Base-by-base conservation (phyloP, 2,329 filamentous ascomycete genomes). In the Aspergillus niger region DNA sequence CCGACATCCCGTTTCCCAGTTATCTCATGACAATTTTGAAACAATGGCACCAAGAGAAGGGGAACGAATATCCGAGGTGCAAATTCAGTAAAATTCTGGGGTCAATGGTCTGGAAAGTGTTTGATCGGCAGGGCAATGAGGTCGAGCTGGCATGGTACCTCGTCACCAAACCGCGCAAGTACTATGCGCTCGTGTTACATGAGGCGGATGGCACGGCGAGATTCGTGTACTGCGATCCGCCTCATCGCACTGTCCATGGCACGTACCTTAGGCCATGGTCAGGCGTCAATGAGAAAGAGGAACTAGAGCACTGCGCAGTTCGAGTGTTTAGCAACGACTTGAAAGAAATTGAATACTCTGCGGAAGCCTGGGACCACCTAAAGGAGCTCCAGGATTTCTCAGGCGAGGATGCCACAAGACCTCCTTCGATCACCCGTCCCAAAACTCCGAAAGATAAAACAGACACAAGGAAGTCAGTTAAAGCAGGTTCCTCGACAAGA, bases 251-350 rank as follows among this genome's bases (percentile, higher is more conserved):
- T 17, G 24, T 24, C 7, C 17, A 53, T 26, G 63, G 59, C 7
- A 58, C 22, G 2, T 67, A 48, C 47, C 53, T 67, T 10, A 8
- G 58, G 30, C 59, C 58, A 1, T 68, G 67, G 66, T 17, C 39
- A 20, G 60, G 61, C 8, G 10, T 39, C 2, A 17, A 32, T 3
- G 11, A 59, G 5, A 57, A 58, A 17, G 65, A 28, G 36, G 62
- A 63, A 2, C 13, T 39, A 13, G 43, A 62, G 13, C 32, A 30
- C 8, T 64, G 53, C 22, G 63, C 65, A 4, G 38, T 66, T 5
- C 53, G 63, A 2, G 38, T 57, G 15, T 66, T 58, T 17, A 26
- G 26, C 13, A 28, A 20, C 5, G 5, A 13, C 8, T 3, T 5
- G 4, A 38, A 59, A 2, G 39, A 60, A 7, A 39, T 62, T 3